Base-by-base conservation (phyloP, 768 basidiomycete genomes). In the Gloeophyllum trabeum region DNA sequence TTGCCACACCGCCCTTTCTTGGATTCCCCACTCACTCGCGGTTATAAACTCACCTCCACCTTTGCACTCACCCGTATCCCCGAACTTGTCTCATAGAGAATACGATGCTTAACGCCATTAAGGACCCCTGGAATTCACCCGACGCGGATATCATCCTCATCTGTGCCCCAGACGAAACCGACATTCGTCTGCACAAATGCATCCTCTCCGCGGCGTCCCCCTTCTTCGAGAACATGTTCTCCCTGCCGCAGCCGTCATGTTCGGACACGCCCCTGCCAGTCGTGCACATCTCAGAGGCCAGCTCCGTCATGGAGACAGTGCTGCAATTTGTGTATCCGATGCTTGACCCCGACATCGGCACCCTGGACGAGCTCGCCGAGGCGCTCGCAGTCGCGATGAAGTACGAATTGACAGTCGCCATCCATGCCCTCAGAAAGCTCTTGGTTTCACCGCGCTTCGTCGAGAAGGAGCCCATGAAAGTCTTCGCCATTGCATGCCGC, bases 401-500 rank as follows among this genome's bases (percentile, higher is more conserved):
- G 53, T 85, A 84, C 54, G 79, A 84, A 45, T 65, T 82, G 46
- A 35, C 55, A 1, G 61, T 60, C 4, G 72, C 70, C 38, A 60
- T 71, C 46, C 51, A 59, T 23, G 49, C 61, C 0, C 63, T 86
- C n/a, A 73, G 79, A 40, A 59, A 54, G 35, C 54, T 67, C 20
- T 70, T 85, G 25, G 48, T 79, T 13, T 65, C 73, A 0, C 64
- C 70, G 5, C 54, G 53, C 7, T 80, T 77, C 54, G 54, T 78
- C 14, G 48, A 58, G 25, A 50, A 59, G 12, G 63, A 62, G 10
- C 76, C 84, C 6, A 64, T 67, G 12, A 75, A 79, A 12, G 79
- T 84, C 2, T 87, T 79, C 49, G 80, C 81, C 21, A 74, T 84
- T 32, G 81, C 84, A 2, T 74, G 72, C 44, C 74, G 76, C 3